phyloP scores from a whole-genome alignment of 2,329 filamentous ascomycete species.

The Dothistroma septosporum region DNA sequence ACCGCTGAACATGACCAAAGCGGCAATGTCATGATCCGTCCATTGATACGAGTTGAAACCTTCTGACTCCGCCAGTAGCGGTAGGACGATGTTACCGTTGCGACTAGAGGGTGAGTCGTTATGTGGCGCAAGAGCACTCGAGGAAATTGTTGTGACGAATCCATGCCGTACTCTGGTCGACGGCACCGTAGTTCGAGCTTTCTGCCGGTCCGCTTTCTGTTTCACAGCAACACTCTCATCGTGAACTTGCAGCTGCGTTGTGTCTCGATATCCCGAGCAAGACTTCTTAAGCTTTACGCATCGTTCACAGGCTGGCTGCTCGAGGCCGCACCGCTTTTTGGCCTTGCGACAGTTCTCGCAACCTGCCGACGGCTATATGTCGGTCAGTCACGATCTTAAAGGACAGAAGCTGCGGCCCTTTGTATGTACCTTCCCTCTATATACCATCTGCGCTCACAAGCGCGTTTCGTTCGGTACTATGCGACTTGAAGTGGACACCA shows the following conservation, averaged over 20 bases:
- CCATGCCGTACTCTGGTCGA: slow-evolving; percentile 8
- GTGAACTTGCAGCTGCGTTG: slow-evolving; percentile 32
- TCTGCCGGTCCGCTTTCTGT: slow-evolving; percentile 25
- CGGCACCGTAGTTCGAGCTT: slow-evolving; percentile 22
- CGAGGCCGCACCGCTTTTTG: slow-evolving; percentile 34
- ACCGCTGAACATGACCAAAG: not conserved
- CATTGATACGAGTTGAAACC: not conserved
- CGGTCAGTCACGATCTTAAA: not conserved
- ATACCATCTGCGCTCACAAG: slow-evolving; percentile 24
- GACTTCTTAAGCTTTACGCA: slow-evolving; percentile 33
- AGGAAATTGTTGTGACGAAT: slow-evolving; percentile 3
- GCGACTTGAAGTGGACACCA: no score
- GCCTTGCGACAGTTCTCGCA: slow-evolving; percentile 34
- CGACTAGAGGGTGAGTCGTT: slow-evolving; percentile 25
- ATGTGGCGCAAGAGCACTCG: slow-evolving; percentile 6
- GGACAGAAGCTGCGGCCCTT: not conserved
- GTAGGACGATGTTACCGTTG: slow-evolving; percentile 28
- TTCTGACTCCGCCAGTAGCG: slow-evolving; percentile 8
- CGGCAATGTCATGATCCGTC: not conserved
- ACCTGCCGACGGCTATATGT: slow-evolving; percentile 27
- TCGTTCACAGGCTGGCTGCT: slow-evolving; percentile 30
- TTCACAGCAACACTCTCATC: slow-evolving; percentile 32
- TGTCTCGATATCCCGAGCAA: slow-evolving; percentile 34
- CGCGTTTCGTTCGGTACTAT: not conserved
- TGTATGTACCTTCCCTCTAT: slow-evolving; percentile 31